Conservation (phyloP, 441 rosid genomes). For the Erodium trifolium region DNA sequence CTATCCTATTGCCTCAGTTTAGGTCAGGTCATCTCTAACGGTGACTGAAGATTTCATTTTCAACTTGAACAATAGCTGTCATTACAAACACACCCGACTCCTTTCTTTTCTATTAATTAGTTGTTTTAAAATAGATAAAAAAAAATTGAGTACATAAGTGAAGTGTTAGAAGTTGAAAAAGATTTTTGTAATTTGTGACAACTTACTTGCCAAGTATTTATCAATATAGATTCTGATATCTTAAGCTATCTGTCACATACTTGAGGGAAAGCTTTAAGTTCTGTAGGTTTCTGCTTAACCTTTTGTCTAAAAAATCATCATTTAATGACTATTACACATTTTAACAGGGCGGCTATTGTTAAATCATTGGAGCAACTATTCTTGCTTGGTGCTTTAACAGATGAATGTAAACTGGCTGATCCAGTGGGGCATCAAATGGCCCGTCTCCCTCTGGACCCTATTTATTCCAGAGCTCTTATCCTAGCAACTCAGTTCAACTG, state of each 20-base stretch:
- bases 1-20: not conserved
- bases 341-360: slow-evolving; percentile 59
- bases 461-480: slow-evolving; percentile 78
- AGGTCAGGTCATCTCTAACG: not conserved
- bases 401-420: slow-evolving; percentile 70
- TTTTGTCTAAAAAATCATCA: slow-evolving; percentile 5
- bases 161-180: not conserved
- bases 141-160: not conserved
- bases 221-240: not conserved
- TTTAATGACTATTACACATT: slow-evolving; percentile 15
- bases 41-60: not conserved
- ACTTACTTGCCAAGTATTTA: not conserved
- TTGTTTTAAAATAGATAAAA: not conserved
- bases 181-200: not conserved
- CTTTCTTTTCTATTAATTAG: not conserved
- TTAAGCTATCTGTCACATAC: not conserved
- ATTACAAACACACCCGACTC: not conserved
- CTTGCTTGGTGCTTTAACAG: slow-evolving; percentile 81
- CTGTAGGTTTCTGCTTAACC: slow-evolving; percentile 8
- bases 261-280: slow-evolving; percentile 10
- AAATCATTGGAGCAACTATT: slow-evolving; percentile 77
- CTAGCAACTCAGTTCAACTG: slow-evolving; percentile 76
- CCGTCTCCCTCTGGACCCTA: slow-evolving; percentile 82
- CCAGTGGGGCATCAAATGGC: slow-evolving; percentile 88
- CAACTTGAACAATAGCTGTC: not conserved